These are phyloP conservation scores for Hondaea fermentalgiana DNA, from an alignment of 108 stramenopile genomes.

Conservation along the genomic window DNA sequence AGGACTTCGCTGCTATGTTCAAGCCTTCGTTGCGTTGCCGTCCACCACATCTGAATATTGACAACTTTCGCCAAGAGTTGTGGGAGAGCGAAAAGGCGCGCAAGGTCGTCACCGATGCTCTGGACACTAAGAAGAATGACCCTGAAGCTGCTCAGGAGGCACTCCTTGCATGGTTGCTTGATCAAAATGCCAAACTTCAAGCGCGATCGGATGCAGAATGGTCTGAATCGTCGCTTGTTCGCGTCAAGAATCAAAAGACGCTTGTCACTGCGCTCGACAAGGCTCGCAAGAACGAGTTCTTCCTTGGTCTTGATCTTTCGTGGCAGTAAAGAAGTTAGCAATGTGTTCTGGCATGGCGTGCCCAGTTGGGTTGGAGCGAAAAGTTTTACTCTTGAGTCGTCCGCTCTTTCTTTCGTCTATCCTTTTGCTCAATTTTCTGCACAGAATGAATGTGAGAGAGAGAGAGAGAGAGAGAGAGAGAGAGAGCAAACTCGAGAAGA, in stretches of 20 bases:
- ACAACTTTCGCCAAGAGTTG: constrained; percentile 70
- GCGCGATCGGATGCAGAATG: neutral
- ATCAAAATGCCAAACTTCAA: constrained; percentile 9
- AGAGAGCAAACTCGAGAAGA: no score
- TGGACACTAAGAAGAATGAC: neutral
- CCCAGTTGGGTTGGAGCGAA: no score
- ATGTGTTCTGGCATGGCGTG: no score
- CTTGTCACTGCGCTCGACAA: constrained; percentile 52
- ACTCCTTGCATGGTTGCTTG: constrained; percentile 45
- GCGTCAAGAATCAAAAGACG: neutral
- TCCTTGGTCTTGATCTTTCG: constrained; percentile 52
- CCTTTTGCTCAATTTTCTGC: no score
- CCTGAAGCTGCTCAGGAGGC: constrained; percentile 53
- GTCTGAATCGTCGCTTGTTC: neutral
- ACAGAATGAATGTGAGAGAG: no score
- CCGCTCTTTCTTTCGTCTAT: no score
- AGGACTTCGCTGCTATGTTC: constrained; percentile 68
- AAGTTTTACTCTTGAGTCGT: no score
- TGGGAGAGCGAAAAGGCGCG: constrained; percentile 59
- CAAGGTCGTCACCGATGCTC: constrained; percentile 41
- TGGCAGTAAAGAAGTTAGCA: neutral
- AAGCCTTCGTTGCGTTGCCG: constrained; percentile 60
- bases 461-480: no score
- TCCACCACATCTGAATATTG: constrained; percentile 71
- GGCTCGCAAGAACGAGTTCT: constrained; percentile 58